Conservation (phyloP, 805 yeast genomes). For the Lipomyces sp. region DNA sequence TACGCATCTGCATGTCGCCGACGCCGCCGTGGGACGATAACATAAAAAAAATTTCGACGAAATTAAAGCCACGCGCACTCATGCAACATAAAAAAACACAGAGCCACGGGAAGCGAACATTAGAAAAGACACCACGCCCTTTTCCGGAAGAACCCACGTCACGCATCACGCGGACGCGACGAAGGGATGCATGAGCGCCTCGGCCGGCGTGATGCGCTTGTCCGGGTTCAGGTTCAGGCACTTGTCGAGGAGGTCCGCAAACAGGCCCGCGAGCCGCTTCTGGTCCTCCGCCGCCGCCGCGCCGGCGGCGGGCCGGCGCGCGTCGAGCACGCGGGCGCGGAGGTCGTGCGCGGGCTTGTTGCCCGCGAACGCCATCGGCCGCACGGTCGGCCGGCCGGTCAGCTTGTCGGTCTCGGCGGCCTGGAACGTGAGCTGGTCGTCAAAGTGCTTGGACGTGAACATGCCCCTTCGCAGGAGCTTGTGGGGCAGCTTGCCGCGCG, state of each 20-base stretch:
- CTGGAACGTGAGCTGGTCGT: constrained; percentile 33
- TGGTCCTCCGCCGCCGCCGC: not conserved
- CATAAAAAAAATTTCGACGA: too few species aligned
- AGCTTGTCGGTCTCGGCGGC: constrained; percentile 30
- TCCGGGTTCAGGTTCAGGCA: constrained; percentile 50
- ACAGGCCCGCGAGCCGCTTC: constrained; percentile 18
- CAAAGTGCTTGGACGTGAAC: constrained; percentile 33
- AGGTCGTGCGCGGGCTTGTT: constrained; percentile 17
- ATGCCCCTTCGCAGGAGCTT: constrained; percentile 35
- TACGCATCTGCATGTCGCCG: too few species aligned
- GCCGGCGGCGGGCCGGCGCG: constrained; percentile 7
- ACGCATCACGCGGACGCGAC: not conserved
- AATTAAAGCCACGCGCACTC: too few species aligned
- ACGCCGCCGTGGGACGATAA: too few species aligned
- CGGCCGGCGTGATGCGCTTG: constrained; percentile 64
- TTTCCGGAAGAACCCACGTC: too few species aligned
- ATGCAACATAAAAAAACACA: too few species aligned
- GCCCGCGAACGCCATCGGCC: constrained; percentile 21
- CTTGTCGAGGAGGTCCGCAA: constrained; percentile 36
- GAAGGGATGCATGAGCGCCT: constrained; percentile 59
- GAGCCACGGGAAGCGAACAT: too few species aligned
- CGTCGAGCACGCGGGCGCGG: constrained; percentile 3
- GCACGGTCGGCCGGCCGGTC: constrained; percentile 29
- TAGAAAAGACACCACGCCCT: too few species aligned
- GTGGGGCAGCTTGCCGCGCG: constrained; percentile 35